Evolutionary conservation across 78 protist genomes (phyloP).

Genomic region (Dictyostelium citrinum): DNA sequence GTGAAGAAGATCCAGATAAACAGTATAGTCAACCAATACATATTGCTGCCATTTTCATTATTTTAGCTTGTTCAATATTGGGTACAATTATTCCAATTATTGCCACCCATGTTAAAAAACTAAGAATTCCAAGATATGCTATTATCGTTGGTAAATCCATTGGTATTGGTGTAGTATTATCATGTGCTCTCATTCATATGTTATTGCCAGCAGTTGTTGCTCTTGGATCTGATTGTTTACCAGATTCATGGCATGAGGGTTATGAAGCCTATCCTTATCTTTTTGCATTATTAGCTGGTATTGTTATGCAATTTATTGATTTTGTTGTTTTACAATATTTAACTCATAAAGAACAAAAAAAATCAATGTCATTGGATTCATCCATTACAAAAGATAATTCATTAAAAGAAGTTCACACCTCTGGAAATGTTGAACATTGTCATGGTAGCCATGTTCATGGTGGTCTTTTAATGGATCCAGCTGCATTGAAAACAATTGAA

Average conservation of each 20-base stretch:
- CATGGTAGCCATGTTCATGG: slow-evolving; percentile 38
- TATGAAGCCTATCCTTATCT: slow-evolving; percentile 36
- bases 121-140: slow-evolving; percentile 2
- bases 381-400: not conserved
- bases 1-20: not conserved
- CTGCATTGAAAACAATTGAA: slow-evolving; percentile 4
- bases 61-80: slow-evolving; percentile 3
- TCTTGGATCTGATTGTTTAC: slow-evolving; percentile 17
- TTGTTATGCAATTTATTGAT: slow-evolving; percentile 4
- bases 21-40: not conserved
- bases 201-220: slow-evolving; percentile 22
- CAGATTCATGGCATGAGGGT: not conserved
- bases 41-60: slow-evolving; percentile 18
- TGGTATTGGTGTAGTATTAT: slow-evolving; percentile 73
- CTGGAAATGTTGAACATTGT: not conserved
- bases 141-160: slow-evolving; percentile 33
- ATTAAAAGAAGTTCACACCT: not conserved
- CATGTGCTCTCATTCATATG: slow-evolving; percentile 67
- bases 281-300: not conserved
- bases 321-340: not conserved
- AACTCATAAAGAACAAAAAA: not conserved
- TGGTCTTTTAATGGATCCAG: not conserved
- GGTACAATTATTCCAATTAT: slow-evolving; percentile 25
- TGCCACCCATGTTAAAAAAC: not conserved
- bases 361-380: not conserved